These are phyloP conservation scores for Chalaropsis ovoidea DNA, from an alignment of 2,329 filamentous ascomycete species.

Conservation along the genomic window DNA sequence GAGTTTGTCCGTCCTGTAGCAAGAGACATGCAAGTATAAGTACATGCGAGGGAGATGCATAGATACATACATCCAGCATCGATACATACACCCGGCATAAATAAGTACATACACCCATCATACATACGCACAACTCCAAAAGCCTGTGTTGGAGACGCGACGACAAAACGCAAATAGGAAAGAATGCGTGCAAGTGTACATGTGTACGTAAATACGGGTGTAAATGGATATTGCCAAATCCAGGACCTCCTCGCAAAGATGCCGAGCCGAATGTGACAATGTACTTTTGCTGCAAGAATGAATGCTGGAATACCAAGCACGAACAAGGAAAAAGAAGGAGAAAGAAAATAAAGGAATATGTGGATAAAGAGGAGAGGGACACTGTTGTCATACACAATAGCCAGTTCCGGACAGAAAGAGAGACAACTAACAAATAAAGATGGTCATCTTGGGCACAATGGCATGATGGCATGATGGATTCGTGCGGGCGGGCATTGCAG, in stretches of 20 bases:
- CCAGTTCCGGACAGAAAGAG: neutral
- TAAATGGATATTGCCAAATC: neutral
- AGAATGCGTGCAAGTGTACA: neutral
- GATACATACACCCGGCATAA: no score
- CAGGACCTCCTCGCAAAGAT: neutral
- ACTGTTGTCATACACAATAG: neutral
- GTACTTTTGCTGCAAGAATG: conserved; percentile 1
- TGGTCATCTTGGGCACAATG: conserved; percentile 9
- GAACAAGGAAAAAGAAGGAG: neutral
- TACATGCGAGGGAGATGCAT: neutral
- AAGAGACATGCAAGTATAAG: no score
- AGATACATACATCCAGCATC: no score
- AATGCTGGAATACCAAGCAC: neutral
- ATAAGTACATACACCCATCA: no score
- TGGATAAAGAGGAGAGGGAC: neutral
- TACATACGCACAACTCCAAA: no score
- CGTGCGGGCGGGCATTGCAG: conserved; percentile 7
- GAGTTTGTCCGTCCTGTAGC: neutral
- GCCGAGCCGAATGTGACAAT: neutral
- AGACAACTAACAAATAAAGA: neutral
- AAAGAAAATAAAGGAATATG: no score
- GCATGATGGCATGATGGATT: no score
- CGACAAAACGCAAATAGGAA: neutral
- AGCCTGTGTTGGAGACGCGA: no score
- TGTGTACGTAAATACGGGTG: neutral